Percentiles rank a stretch among this genome's conserved stretches.
These are phyloP conservation scores for Fragaria nilgerrensis DNA, from an alignment of 306 rosid genomes.

Conservation along the genomic window DNA sequence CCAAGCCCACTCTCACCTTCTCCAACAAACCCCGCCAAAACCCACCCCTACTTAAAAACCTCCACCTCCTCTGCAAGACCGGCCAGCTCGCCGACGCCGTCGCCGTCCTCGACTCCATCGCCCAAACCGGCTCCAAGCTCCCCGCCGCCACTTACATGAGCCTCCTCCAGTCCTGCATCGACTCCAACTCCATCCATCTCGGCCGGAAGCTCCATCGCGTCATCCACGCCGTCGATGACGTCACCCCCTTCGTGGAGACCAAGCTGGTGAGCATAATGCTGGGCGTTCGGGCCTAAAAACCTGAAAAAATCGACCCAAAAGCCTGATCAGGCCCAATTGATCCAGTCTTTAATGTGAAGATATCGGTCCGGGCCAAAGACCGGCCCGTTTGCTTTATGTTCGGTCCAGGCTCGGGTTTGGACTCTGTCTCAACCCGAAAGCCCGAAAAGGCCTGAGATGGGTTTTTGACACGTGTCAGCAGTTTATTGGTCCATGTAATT, in stretches of 20 bases:
- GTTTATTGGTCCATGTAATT: no score
- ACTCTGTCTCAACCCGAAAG: no score
- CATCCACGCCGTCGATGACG: constrained; percentile 41
- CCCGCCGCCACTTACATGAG: constrained; percentile 55
- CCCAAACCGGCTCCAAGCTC: constrained; percentile 58
- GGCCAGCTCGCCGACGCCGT: constrained; percentile 64
- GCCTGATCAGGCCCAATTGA: no score
- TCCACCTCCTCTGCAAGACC: constrained; percentile 52
- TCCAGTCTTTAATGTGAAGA: no score
- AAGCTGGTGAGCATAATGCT: constrained; percentile 69
- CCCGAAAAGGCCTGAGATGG: no score
- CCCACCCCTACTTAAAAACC: constrained; percentile 33
- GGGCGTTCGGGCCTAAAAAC: no score
- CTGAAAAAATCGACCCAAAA: no score
- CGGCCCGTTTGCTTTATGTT: no score
- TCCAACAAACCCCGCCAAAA: not conserved
- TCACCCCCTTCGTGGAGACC: constrained; percentile 74
- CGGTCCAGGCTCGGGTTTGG: no score
- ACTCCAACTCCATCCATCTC: constrained; percentile 45
- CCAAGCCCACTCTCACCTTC: no score
- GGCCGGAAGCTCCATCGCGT: constrained; percentile 79
- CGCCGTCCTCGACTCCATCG: constrained; percentile 51
- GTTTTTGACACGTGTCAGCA: no score
- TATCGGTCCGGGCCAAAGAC: no score
- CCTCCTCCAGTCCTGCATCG: constrained; percentile 74